Evolutionary conservation across 2,329 filamentous ascomycete species (phyloP).

Genomic region (Hymenoscyphus occultus): DNA sequence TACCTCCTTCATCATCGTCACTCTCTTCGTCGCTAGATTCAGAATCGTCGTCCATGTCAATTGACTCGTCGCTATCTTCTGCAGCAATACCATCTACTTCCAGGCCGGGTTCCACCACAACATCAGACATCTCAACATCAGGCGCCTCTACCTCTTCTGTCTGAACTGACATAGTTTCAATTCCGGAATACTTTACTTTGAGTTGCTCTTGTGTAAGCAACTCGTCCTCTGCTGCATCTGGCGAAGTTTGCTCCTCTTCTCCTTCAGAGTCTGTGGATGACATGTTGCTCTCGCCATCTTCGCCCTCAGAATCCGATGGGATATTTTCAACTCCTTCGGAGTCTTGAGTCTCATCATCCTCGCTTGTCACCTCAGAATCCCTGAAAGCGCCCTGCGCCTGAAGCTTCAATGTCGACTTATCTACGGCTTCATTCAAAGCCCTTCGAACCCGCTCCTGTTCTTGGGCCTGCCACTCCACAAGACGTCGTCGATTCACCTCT

Average conservation of each 20-base stretch:
- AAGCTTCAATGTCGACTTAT: conserved; percentile 65
- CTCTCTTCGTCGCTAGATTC: conserved; percentile 53
- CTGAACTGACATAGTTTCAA: conserved; percentile 45
- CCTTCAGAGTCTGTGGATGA: conserved; percentile 61
- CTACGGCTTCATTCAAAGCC: conserved; percentile 71
- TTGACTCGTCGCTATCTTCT: conserved; percentile 60
- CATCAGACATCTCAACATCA: conserved; percentile 32
- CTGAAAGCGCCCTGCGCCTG: conserved; percentile 54
- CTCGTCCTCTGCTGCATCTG: conserved; percentile 56
- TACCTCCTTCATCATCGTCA: conserved; percentile 42
- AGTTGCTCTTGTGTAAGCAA: conserved; percentile 67
- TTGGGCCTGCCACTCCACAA: conserved; percentile 62
- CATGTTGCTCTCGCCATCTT: conserved; percentile 54
- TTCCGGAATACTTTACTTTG: conserved; percentile 63
- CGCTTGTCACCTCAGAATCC: conserved; percentile 50
- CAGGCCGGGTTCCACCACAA: conserved; percentile 19
- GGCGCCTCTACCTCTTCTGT: conserved; percentile 35
- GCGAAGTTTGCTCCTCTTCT: conserved; percentile 45
- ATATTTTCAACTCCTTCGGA: conserved; percentile 40
- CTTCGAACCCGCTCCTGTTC: conserved; percentile 63
- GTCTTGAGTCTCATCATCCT: conserved; percentile 38
- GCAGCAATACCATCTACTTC: conserved; percentile 21
- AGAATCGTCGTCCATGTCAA: conserved; percentile 67
- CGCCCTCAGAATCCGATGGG: conserved; percentile 37
- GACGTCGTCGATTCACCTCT: conserved; percentile 58